Evolutionary conservation across 805 yeast genomes (phyloP).

Genomic region (Yarrowia sp.): DNA sequence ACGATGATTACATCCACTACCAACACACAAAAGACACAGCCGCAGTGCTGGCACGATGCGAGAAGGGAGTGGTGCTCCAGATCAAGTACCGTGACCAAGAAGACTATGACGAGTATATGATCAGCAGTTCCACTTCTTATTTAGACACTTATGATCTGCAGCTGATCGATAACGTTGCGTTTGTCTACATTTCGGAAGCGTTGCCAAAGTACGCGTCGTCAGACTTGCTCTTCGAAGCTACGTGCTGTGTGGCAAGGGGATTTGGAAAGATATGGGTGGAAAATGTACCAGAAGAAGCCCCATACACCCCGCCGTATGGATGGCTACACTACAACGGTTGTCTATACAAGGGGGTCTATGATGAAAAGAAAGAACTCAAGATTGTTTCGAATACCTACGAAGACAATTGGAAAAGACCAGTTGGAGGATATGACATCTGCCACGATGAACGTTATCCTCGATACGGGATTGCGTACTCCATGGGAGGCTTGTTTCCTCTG

Average conservation of each 20-base stretch:
- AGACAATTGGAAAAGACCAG: background rate
- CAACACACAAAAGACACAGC: background rate
- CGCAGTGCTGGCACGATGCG: background rate
- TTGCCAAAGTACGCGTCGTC: too few relatives aligned
- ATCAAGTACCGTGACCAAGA: background rate
- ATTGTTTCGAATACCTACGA: background rate
- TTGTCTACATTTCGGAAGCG: background rate
- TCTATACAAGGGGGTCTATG: background rate
- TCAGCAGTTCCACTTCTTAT: background rate
- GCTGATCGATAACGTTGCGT: background rate
- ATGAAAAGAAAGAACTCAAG: background rate
- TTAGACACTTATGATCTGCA: background rate
- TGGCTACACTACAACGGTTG: background rate
- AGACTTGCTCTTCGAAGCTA: background rate
- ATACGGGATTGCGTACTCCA: background rate
- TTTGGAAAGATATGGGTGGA: background rate
- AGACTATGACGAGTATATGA: background rate
- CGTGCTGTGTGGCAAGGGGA: background rate
- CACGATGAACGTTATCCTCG: background rate
- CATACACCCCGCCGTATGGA: background rate
- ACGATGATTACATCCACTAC: background rate
- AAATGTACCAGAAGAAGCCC: background rate
- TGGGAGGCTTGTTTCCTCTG: background rate
- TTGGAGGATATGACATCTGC: background rate
- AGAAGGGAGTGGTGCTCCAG: background rate